Evolutionary conservation across 176 grass and related monocot species (phyloP).

Genomic region (Bolboschoenus planiculmis): DNA sequence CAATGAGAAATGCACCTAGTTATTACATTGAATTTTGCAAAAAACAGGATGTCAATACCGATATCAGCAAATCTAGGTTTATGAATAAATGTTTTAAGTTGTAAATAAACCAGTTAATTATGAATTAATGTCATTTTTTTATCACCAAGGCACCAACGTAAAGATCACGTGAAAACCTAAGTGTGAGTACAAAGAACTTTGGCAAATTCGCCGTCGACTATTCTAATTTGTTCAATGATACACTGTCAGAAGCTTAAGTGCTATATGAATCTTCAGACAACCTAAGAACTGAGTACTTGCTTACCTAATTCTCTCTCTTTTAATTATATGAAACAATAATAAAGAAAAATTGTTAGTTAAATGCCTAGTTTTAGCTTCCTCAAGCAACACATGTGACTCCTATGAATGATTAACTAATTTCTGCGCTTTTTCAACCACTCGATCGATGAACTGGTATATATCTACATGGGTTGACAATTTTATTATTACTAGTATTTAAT

Average conservation of each 20-base stretch:
- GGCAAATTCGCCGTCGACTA: not conserved
- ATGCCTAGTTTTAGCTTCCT: not conserved
- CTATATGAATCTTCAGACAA: not conserved
- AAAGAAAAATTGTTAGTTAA: not conserved
- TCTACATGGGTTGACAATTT: not conserved
- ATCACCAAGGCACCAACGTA: not conserved
- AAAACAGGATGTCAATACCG: too few relatives aligned
- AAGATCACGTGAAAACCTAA: not conserved
- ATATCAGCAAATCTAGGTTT: too few relatives aligned
- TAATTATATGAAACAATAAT: not conserved
- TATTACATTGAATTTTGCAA: too few relatives aligned
- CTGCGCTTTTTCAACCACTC: not conserved
- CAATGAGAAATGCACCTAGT: too few relatives aligned
- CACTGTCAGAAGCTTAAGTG: not conserved
- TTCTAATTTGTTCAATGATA: not conserved
- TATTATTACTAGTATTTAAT: not conserved
- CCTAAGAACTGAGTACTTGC: not conserved
- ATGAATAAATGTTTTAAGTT: too few relatives aligned
- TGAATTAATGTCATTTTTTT: too few relatives aligned
- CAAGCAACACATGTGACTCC: not conserved
- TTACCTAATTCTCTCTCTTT: not conserved
- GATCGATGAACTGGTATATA: not conserved
- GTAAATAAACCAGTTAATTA: too few relatives aligned
- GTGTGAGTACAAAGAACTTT: not conserved
- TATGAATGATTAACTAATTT: not conserved